Evolutionary conservation across 2,329 filamentous ascomycete species (phyloP).

Genomic region (Aspergillus brasiliensis): DNA sequence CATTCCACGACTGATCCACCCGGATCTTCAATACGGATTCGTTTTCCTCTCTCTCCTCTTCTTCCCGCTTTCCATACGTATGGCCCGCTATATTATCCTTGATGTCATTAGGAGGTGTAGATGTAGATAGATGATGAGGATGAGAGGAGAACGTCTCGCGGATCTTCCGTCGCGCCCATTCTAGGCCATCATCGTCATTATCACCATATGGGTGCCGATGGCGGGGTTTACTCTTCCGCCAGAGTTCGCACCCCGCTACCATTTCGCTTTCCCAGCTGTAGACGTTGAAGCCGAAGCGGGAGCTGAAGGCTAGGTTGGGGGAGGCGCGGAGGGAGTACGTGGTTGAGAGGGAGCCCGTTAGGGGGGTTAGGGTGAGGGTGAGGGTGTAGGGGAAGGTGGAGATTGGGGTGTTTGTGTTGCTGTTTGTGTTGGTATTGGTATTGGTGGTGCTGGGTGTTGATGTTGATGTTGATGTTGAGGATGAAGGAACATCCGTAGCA

Average conservation of each 20-base stretch:
- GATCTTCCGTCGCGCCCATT: constrained; percentile 45
- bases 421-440: constrained; percentile 7
- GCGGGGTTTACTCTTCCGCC: constrained; percentile 61
- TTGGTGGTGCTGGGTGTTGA: constrained; percentile 19
- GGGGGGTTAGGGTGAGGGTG: constrained; percentile 86
- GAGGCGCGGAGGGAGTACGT: constrained; percentile 91
- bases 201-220: too few relatives aligned
- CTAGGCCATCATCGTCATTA: constrained; percentile 44
- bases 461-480: constrained; percentile 23
- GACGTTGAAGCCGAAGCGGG: constrained; percentile 93
- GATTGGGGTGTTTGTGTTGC: constrained; percentile 37
- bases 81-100: not conserved
- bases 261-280: constrained; percentile 97
- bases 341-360: constrained; percentile 90
- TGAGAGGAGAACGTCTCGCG: constrained; percentile 27
- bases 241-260: constrained; percentile 88
- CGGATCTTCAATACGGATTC: constrained; percentile 87
- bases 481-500: constrained; percentile 42
- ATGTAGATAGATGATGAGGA: constrained; percentile 17
- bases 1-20: constrained; percentile 82
- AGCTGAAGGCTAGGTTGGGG: constrained; percentile 78
- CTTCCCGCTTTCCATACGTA: not conserved
- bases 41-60: constrained; percentile 63
- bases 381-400: constrained; percentile 89
- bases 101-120: constrained; percentile 11